Evolutionary conservation across 1,284 basidiomycete genomes (phyloP).

Genomic region (Phlebopus sp.): DNA sequence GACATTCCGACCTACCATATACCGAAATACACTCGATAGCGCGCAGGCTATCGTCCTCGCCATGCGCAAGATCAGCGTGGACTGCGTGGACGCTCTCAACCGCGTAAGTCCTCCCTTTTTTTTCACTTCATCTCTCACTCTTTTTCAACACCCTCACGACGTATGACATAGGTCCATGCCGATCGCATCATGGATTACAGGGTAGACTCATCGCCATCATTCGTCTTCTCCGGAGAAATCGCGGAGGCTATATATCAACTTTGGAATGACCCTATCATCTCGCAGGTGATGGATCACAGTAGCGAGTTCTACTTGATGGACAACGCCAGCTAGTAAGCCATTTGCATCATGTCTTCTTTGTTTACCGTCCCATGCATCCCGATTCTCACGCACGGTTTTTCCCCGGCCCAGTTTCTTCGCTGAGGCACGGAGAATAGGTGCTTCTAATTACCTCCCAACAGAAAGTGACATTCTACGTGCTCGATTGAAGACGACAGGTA

Average conservation of each 20-base stretch:
- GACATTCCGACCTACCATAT: conserved; percentile 78
- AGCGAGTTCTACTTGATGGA: conserved; percentile 98
- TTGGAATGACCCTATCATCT: conserved; percentile 91
- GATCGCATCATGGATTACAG: conserved; percentile 64
- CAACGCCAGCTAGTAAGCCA: conserved; percentile 81
- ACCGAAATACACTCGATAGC: conserved; percentile 85
- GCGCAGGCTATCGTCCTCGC: conserved; percentile 87
- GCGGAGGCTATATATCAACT: conserved; percentile 79
- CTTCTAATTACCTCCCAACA: conserved; percentile 79
- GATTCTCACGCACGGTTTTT: no score
- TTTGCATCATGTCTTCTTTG: neutral
- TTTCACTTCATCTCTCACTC: rapidly evolving
- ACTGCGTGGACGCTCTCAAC: conserved; percentile 78
- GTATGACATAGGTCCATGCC: conserved; percentile 42
- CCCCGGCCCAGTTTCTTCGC: conserved; percentile 73
- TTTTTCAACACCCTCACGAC: neutral
- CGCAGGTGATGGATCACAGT: conserved; percentile 80
- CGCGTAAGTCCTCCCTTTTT: conserved; percentile 38
- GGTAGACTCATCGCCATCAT: conserved; percentile 37
- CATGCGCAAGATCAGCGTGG: conserved; percentile 87
- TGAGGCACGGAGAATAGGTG: conserved; percentile 80
- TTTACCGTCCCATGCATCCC: neutral
- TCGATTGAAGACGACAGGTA: conserved; percentile 89
- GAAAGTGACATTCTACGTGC: conserved; percentile 89
- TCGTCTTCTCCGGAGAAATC: conserved; percentile 60